Evolutionary conservation across 2,329 filamentous ascomycete species (phyloP), one percentile per base, ranked within the genome.

Genomic region (Domatiomyces globalis): DNA sequence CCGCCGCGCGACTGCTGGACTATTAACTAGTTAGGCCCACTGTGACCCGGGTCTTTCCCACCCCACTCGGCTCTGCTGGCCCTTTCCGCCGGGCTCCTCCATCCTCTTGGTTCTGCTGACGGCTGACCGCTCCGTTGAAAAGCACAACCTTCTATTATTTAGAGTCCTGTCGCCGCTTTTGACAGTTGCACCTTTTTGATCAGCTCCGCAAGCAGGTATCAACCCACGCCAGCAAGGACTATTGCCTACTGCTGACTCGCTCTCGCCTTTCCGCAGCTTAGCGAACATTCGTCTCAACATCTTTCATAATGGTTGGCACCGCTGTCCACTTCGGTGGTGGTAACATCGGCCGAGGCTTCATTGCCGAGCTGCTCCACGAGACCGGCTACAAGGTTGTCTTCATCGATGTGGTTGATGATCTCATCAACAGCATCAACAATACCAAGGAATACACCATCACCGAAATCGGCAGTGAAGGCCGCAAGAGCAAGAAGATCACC

Each of bases 381-480:
- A 92, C 89, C 10, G 89, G 87, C 66, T 98, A 89, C 68, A 87
- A 95, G 66, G 90, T 98, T 63, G 77, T 96, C 73, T 96, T 98
- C 65, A 84, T 94, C 62, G 92, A 98, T 75, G 89, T 98, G 60
- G 83, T 88, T 71, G 87, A 90, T 66, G 72, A 71, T 55, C 74
- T 95, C 56, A 92, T 96, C 67, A 75, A 90, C 62, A 71, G 77
- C 49, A 79, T 98, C 60, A 87, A 96, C 66, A 71, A 75, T 18
- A 77, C 79, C 47, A 75, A 81, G 51, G 84, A 80, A 12, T 98
- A 96, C 78, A 82, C 84, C 58, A 90, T 98, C 66, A 94, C 90
- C 54, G 89, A 95, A 72, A 87, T 95, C 61, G 88, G 88, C 59
- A 77, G 81, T 48, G 84, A 94, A 54, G 88, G 86, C 61, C 88